These are phyloP conservation scores for Mucor circinelloides DNA, from an alignment of 371 early-diverging fungal species.

Conservation along the genomic window DNA sequence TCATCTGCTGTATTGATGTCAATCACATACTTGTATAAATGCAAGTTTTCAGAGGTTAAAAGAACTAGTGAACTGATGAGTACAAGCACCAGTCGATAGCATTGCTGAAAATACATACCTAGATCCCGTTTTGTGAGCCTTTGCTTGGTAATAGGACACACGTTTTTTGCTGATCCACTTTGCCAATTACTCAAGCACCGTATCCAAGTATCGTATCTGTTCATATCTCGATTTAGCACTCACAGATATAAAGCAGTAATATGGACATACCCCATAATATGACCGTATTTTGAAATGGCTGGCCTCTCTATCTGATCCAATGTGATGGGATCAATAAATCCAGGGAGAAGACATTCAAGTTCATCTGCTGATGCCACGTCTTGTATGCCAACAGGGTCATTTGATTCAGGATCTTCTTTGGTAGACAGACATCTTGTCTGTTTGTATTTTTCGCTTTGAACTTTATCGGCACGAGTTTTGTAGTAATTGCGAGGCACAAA, in stretches of 20 bases:
- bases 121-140: slow-evolving; percentile 83
- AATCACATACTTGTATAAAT: background rate
- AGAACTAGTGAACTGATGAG: background rate
- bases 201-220: slow-evolving; percentile 80
- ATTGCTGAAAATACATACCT: slow-evolving; percentile 6
- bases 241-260: background rate
- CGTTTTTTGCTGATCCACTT: slow-evolving; percentile 62
- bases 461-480: background rate
- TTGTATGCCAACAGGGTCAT: background rate
- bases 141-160: slow-evolving; percentile 88
- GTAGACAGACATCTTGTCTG: background rate
- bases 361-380: background rate
- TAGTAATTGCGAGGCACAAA: background rate
- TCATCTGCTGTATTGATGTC: background rate
- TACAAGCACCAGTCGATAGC: background rate
- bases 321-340: slow-evolving; percentile 88
- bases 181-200: slow-evolving; percentile 75
- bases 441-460: background rate
- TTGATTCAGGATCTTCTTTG: background rate
- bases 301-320: slow-evolving; percentile 83
- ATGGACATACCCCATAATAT: slow-evolving; percentile 71
- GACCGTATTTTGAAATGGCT: slow-evolving; percentile 90
- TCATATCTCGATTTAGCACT: background rate
- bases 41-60: background rate
- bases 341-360: slow-evolving; percentile 74